Base-by-base conservation (phyloP, 2,329 filamentous ascomycete genomes). In the Cryphonectria carpinicola region DNA sequence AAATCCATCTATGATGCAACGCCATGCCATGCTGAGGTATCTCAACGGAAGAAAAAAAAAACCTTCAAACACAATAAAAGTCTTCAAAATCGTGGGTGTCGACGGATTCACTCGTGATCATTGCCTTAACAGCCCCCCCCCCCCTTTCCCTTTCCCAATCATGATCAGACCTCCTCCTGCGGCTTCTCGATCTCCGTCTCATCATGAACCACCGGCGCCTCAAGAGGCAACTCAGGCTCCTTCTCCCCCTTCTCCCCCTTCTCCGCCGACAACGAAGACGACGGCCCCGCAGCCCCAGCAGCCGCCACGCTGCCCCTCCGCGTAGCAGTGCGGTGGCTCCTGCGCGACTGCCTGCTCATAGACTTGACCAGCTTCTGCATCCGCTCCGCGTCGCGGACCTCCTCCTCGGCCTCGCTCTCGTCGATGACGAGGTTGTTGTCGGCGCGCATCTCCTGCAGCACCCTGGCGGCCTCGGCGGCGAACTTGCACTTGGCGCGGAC, bases 401-500 rank as follows among this genome's bases (percentile, higher is more conserved):
- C 72, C 62, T 68, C 67, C 67, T 70, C 69, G 14, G 70, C 70
- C 61, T 72, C 70, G 56, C 66, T 67, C 67, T 73, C 72, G 7
- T 66, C 70, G 43, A 41, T 43, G 60, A 70, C 70, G 5, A 46
- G 67, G 37, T 68, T 68, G 63, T 68, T 67, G 32, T 66, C 32
- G 37, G 52, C 67, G 25, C 65, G 72, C 72, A 73, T 70, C 65
- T 69, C 70, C 62, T 68, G 65, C 11, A 72, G 68, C 14, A 73
- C 62, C 4, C 62, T 28, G 17, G 72, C 72, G 25, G 72, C 72
- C 62, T 73, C 72, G 49, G 70, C 67, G 43, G 72, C 72, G 39
- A 68, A 82, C 64, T 79, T 77, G 75, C 80, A 81, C 69, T 75
- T 76, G 25, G 75, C 76, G 70, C 80, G 77, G 66, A 82, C 77